These are phyloP conservation scores for Pythium volutum DNA, from an alignment of 352 stramenopile species.

Conservation along the genomic window DNA sequence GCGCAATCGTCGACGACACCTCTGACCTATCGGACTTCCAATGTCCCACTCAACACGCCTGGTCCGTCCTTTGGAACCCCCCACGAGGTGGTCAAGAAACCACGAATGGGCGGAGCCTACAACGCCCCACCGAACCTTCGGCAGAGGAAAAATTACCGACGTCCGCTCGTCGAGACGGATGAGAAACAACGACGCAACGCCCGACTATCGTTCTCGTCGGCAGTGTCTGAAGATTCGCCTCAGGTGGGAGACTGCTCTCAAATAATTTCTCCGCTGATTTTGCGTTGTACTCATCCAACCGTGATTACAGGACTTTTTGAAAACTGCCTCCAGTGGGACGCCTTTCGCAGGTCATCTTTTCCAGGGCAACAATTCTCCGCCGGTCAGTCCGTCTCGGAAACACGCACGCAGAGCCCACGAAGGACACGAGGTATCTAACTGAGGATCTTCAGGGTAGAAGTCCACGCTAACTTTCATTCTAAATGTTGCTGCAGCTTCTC, in stretches of 20 bases:
- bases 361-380: constrained; percentile 22
- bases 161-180: constrained; percentile 54
- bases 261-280: neutral
- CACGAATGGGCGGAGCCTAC: constrained; percentile 31
- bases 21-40: constrained; percentile 16
- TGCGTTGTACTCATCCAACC: neutral
- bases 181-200: constrained; percentile 47
- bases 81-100: constrained; percentile 55
- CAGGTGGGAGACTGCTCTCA: constrained; percentile 32
- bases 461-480: neutral
- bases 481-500: constrained; percentile 28
- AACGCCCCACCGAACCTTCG: constrained; percentile 36
- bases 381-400: constrained; percentile 16
- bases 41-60: constrained; percentile 7
- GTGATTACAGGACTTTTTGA: constrained; percentile 22
- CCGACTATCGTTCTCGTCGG: constrained; percentile 61
- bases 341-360: constrained; percentile 18
- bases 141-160: constrained; percentile 40
- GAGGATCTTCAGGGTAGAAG: neutral
- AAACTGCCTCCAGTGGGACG: constrained; percentile 10
- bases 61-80: constrained; percentile 15
- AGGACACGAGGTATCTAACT: constrained; percentile 18
- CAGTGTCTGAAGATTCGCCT: constrained; percentile 46
- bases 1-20: neutral
- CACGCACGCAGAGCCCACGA: neutral